Base-by-base conservation (phyloP, 768 basidiomycete genomes). In the Rhizopogon roseolus region DNA sequence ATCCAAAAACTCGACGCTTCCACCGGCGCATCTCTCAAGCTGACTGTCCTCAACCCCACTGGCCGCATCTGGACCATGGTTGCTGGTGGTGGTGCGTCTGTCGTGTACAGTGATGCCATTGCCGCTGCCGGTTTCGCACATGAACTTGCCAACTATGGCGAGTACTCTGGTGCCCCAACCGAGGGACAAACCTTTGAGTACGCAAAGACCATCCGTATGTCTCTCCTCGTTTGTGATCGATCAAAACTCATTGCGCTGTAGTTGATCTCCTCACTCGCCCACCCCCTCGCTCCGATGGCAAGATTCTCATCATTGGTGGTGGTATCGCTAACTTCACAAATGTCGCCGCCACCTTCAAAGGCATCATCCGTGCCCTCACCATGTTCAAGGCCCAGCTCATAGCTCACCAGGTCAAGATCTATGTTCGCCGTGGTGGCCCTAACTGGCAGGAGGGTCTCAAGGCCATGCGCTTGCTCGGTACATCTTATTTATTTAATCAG, bases 301-400 rank as follows among this genome's bases (percentile, higher is more conserved):
- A 99, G 76, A 85, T 98, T 69, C 89, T 98, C 73, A 97, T 99
- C 81, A 97, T 99, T 60, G 97, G 96, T 73, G 97, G 97, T 74
- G 96, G 96, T 76, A 97, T 97, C 58, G 97, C 97, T 77, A 99
- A 99, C 84, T 99, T 99, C 77, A 98, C 94, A 69, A 98, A 99
- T 69, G 95, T 98, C 61, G 97, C 95, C 34, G 88, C 96, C 9
- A 98, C 96, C 56, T 99, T 99, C 89, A 98, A 98, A 81, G 96
- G 96, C 39, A 99, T 98, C 80, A 99, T 99, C 72, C 90, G 86
- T 42, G 95, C 97, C 16, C 81, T 99, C 60, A 88, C 96, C 78
- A 90, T 94, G 72, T 93, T 81, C 82, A 93, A 93, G 78, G 75
- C 80, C 41, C 86, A 84, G 51, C 82, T 98, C 59, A 88, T 92